These are phyloP conservation scores for Pseudozyma hubeiensis DNA, from an alignment of 1,284 basidiomycete species.

Conservation along the genomic window DNA sequence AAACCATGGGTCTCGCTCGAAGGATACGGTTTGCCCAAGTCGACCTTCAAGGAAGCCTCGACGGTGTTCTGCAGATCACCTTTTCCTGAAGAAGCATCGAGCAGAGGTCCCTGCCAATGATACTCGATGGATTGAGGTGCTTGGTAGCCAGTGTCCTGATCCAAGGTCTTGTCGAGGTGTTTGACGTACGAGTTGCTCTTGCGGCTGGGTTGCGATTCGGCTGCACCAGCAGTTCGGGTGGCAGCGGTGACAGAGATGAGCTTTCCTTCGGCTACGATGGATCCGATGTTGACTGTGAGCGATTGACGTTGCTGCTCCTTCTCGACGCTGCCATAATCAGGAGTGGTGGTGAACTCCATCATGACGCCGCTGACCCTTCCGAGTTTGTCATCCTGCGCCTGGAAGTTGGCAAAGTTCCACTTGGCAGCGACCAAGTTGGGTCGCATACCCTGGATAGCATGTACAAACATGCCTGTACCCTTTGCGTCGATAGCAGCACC, in stretches of 20 bases:
- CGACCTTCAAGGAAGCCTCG: conserved; percentile 44
- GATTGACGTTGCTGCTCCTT: conserved; percentile 45
- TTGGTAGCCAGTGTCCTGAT: conserved; percentile 83
- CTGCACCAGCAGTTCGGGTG: conserved; percentile 65
- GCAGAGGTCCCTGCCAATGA: conserved; percentile 81
- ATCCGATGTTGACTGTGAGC: conserved; percentile 80
- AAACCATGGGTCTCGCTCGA: conserved; percentile 74
- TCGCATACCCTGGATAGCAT: conserved; percentile 98
- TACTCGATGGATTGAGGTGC: conserved; percentile 80
- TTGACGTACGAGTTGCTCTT: conserved; percentile 76
- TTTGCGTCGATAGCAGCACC: conserved; percentile 77
- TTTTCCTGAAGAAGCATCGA: conserved; percentile 63
- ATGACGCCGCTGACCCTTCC: conserved; percentile 81
- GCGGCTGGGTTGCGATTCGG: conserved; percentile 69
- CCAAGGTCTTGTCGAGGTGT: conserved; percentile 76
- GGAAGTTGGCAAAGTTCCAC: conserved; percentile 97
- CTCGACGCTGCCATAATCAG: conserved; percentile 57
- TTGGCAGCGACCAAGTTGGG: conserved; percentile 90
- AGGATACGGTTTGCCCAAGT: conserved; percentile 60
- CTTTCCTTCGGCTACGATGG: conserved; percentile 81
- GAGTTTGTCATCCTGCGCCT: conserved; percentile 66
- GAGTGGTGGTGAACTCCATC: conserved; percentile 92
- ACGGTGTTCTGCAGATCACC: conserved; percentile 41
- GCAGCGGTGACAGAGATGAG: conserved; percentile 76
- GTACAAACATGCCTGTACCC: conserved; percentile 90